Evolutionary conservation across 768 basidiomycete genomes (phyloP), one percentile per base, ranked within the genome.

Genomic region (Xerocomellus intermedius): DNA sequence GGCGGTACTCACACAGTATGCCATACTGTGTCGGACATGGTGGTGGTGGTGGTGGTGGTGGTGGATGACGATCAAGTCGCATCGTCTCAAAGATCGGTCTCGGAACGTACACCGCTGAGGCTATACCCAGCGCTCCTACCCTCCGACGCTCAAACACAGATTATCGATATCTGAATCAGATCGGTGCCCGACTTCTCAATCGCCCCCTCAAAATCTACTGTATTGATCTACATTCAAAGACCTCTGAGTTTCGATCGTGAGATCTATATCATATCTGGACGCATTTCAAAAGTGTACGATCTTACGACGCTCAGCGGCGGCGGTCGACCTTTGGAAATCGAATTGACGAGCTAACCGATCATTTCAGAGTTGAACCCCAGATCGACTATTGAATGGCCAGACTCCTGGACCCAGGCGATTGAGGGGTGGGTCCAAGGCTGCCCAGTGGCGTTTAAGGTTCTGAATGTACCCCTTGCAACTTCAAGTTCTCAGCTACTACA

Each of bases 1-100:
- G 16, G 10, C 2, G 26, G 54, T 44, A 26, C 77, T 77, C 68
- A 84, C 83, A 85, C 73, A 42, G 74, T 79, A 59, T 85, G 84
- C 84, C 83, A 84, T 48, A 68, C 16, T 36, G 54, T 24, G 35
- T 70, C 62, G 55, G 65, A 59, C 69, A 69, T 71, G 47, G 54
- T 54, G 41, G 46, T 60, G 16, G 54, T 54, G 41, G 46, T 60
- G 16, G 17, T 21, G n/a, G 24, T 26, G 16, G 17, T 21, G 17
- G 24, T 26, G 36, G 21, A 22, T 56, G 36, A 5, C 36, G 48
- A 48, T 50, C 48, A 32, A 52, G 41, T 41, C 41, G 44, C 42
- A 50, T 48, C 44, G 8, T 30, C 33, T 35, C 50, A 10, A 10
- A 13, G 22, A 44, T 47, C 44, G 35, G 30, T 17, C 44, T n/a